phyloP scores from a whole-genome alignment of 257 asterid species.

The Coffea canephora region DNA sequence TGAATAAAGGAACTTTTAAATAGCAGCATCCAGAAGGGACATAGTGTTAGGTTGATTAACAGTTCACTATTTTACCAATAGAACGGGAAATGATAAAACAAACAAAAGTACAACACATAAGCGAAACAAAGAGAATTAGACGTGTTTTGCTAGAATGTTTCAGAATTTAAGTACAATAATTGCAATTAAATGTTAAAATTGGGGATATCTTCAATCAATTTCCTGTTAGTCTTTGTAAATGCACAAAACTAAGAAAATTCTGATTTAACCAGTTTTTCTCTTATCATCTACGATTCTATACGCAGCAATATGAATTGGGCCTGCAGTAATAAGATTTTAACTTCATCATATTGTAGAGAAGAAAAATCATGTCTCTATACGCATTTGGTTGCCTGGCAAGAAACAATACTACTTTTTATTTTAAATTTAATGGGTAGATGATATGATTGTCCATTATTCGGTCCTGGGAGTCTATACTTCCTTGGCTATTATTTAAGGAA shows the following conservation, averaged over 20 bases:
- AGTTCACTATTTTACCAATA: not conserved
- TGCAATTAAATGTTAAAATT: not conserved
- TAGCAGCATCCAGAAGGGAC: not conserved
- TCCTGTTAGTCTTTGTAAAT: not conserved
- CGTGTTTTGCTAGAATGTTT: not conserved
- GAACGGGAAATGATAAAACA: not conserved
- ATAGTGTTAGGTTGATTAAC: not conserved
- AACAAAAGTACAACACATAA: not conserved
- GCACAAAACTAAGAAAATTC: not conserved
- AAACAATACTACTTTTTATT: slow-evolving; percentile 56
- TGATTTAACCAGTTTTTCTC: slow-evolving; percentile 4
- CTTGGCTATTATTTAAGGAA: slow-evolving; percentile 56
- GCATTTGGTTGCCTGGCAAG: slow-evolving; percentile 51
- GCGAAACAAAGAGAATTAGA: not conserved
- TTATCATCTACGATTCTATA: slow-evolving; percentile 23
- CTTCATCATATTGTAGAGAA: slow-evolving; percentile 77
- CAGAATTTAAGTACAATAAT: too few relatives aligned
- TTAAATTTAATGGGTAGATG: slow-evolving; percentile 74
- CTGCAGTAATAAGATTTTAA: slow-evolving; percentile 33
- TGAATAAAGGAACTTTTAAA: slow-evolving; percentile 23
- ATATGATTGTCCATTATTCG: slow-evolving; percentile 69
- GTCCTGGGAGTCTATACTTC: slow-evolving; percentile 23
- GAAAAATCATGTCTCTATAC: slow-evolving; percentile 55
- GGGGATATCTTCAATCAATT: not conserved
- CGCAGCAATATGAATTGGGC: slow-evolving; percentile 77